phyloP scores from a whole-genome alignment of 768 basidiomycete genomes.

The Leccinum olivaceopallidum region DNA sequence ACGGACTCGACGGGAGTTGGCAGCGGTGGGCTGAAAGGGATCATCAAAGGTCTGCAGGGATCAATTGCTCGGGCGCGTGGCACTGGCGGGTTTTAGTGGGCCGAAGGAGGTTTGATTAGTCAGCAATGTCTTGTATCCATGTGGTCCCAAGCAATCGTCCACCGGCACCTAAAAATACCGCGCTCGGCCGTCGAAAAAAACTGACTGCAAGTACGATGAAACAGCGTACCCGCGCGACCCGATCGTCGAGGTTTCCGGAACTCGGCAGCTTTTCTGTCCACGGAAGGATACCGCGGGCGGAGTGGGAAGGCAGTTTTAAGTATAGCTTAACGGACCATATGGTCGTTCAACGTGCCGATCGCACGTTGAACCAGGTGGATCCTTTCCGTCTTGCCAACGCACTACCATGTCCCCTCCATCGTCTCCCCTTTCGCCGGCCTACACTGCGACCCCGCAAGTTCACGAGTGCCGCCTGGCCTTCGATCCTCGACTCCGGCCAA shows the following conservation, averaged over 20 bases:
- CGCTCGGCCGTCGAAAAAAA: not conserved
- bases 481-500: slow-evolving; percentile 36
- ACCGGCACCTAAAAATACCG: slow-evolving; percentile 2
- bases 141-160: slow-evolving; percentile 2
- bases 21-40: slow-evolving; percentile 40
- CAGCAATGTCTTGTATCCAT: slow-evolving; percentile 9
- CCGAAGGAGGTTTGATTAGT: slow-evolving; percentile 9
- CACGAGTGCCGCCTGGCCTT: slow-evolving; percentile 56
- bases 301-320: slow-evolving; percentile 37
- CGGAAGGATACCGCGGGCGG: slow-evolving; percentile 21
- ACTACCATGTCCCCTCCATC: slow-evolving; percentile 49
- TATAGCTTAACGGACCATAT: slow-evolving; percentile 34
- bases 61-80: slow-evolving; percentile 44
- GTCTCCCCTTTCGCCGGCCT: slow-evolving; percentile 45
- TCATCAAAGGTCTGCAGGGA: slow-evolving; percentile 43
- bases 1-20: slow-evolving; percentile 40
- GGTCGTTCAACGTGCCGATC: slow-evolving; percentile 19
- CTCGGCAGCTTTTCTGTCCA: slow-evolving; percentile 2
- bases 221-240: slow-evolving; percentile 1
- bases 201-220: not conserved
- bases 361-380: slow-evolving; percentile 19
- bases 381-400: slow-evolving; percentile 18
- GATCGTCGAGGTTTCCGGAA: not conserved
- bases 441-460: slow-evolving; percentile 53
- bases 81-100: slow-evolving; percentile 38